A percentile compares a stretch with the other conserved stretches of the same genome.
phyloP scores from a whole-genome alignment of 305 asterid species.

The Fraxinus xanthoxyloides region DNA sequence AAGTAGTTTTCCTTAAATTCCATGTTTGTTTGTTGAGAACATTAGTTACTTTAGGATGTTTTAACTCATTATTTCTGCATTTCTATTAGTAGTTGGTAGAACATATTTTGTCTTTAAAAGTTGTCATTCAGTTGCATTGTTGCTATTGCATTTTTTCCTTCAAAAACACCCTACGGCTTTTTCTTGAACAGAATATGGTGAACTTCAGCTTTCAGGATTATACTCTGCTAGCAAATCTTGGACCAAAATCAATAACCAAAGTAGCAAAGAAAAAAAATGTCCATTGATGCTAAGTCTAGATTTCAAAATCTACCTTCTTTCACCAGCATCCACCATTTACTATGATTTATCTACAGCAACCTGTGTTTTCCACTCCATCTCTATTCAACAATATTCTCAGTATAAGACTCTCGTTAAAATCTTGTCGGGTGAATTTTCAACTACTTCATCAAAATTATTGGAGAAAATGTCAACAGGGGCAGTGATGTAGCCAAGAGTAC shows the following conservation, averaged over 20 bases:
- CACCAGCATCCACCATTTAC: slow-evolving; percentile 8
- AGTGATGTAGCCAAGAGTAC: slow-evolving; percentile 37
- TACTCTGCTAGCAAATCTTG: background rate
- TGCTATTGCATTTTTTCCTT: background rate
- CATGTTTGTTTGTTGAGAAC: background rate
- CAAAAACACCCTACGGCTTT: background rate
- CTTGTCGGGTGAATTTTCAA: slow-evolving; percentile 33
- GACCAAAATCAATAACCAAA: slow-evolving; percentile 5
- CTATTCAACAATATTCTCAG: slow-evolving; percentile 3
- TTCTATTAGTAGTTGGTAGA: too few relatives aligned
- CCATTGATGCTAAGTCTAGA: slow-evolving; percentile 24
- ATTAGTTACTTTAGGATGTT: too few relatives aligned
- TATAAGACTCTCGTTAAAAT: slow-evolving; percentile 25
- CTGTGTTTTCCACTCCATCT: slow-evolving; percentile 9
- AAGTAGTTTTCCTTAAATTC: background rate
- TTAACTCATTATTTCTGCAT: too few relatives aligned
- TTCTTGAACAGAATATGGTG: background rate
- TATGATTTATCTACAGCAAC: slow-evolving; percentile 29
- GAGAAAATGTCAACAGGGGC: slow-evolving; percentile 82
- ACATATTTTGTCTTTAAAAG: too few relatives aligned
- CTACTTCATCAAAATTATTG: slow-evolving; percentile 44
- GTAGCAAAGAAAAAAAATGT: slow-evolving; percentile 24
- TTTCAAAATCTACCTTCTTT: slow-evolving; percentile 11
- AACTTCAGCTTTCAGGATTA: background rate
- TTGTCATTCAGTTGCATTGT: too few relatives aligned